Base-by-base conservation (phyloP, 306 rosid species). In the Boehmeria nivea region DNA sequence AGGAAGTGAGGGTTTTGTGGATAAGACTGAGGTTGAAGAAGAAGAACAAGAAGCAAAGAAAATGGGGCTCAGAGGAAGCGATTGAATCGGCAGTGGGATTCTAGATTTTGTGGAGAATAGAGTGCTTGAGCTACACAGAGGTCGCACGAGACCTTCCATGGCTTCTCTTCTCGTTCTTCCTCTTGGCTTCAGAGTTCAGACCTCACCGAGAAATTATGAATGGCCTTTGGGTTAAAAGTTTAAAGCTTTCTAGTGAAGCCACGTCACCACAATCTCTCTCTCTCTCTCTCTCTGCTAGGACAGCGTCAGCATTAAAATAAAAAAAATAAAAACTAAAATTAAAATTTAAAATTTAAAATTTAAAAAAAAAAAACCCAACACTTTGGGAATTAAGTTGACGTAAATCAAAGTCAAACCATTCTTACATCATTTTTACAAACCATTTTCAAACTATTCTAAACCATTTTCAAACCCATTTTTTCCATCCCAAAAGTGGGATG, bases 91-190 rank as follows among this genome's bases (percentile, higher is more conserved):
- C 39, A 21, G 61, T 8, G 70, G 38, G 20, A 58, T 69, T 33
- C 59, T 25, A 63, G 42, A 60, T 47, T 33, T 67, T 48, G 64
- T 39, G 51, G 65, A 60, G 33, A 63, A 14, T 49, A 64, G 12
- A 33, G 67, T 33, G 19, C 54, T 13, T 17, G 61, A 59, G 61
- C 75, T 42, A 68, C 71, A 76, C 4, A 63, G 69, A 71, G 81
- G 72, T 17, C 65, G 75, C 48, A 59, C 59, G 49, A 76, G 76
- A 69, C 69, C 67, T 57, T 74, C 80, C 95, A 86, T 85, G 65
- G 26, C 50, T 36, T 28, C 21, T 6, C 46, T 20, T 36, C 18
- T 13, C 14, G 2, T 43, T 23, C 46, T 43, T 2, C 18, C 23
- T 18, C 27, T 18, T 19, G 5, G 12, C n/a, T 18, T 9, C 5